Percentiles rank a stretch among this genome's conserved stretches.
Evolutionary conservation across 306 rosid genomes (phyloP).

Genomic region (Morella rubra): DNA sequence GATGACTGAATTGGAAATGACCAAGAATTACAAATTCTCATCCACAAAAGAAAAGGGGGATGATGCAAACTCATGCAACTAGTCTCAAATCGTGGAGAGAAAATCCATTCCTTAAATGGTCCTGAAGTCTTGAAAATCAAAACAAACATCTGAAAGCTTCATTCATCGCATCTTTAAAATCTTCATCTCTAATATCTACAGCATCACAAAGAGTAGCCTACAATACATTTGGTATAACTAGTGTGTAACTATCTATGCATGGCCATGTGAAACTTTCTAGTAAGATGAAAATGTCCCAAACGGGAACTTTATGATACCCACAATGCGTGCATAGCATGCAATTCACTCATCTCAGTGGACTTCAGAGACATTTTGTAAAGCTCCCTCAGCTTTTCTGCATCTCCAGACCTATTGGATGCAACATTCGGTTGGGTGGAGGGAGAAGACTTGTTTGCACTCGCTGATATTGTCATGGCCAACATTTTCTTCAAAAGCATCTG

Average conservation of each 20-base stretch:
- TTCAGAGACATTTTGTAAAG: constrained; percentile 79
- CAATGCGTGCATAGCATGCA: constrained; percentile 58
- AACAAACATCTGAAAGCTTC: neutral
- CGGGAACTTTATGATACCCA: constrained; percentile 50
- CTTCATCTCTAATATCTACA: neutral
- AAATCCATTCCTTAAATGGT: neutral
- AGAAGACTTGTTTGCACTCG: constrained; percentile 44
- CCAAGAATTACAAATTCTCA: neutral
- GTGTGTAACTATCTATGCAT: neutral
- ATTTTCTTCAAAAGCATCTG: constrained; percentile 87
- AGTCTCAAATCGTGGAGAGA: neutral
- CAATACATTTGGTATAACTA: neutral
- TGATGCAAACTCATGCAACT: neutral
- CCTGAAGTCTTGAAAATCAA: neutral
- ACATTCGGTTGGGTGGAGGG: constrained; percentile 44
- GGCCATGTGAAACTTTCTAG: neutral
- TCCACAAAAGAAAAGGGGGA: neutral
- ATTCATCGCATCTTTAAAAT: neutral
- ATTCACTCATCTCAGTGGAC: constrained; percentile 49
- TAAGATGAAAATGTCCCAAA: neutral
- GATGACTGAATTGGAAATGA: neutral
- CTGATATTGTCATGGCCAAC: constrained; percentile 53
- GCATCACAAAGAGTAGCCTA: neutral
- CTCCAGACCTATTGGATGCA: constrained; percentile 49
- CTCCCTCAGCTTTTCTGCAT: constrained; percentile 70